Evolutionary conservation across 2,329 filamentous ascomycete species (phyloP), one percentile per base, ranked within the genome.

Genomic region (Diaporthe citri): DNA sequence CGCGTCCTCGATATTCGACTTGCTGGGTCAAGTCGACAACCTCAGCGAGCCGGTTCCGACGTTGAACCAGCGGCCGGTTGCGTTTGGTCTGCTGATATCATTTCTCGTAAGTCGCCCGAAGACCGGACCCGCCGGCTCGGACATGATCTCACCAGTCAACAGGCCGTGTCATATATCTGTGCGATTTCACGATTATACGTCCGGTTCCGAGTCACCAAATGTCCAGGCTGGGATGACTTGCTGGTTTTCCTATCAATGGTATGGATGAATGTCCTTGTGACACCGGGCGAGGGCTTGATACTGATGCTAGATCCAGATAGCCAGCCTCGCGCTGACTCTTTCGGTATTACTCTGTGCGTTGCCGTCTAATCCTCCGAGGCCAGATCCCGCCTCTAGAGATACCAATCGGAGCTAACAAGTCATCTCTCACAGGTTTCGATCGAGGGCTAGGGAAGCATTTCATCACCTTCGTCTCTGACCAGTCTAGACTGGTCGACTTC

Each of bases 11-110:
- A 62, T 77, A 31, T 43, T 74, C 25, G 76, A 76, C 22, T 51
- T 76, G 71, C 52, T 78, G 66, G 78, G 78, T 48, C 74, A 74
- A 70, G 62, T 75, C 76, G 77, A 79, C 73, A 78, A 79, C 67
- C 75, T 78, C 55, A 34, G 52, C 25, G 77, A 78, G 34, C 75
- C 77, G 36, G 46, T 55, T 20, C 77, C 77, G 15, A 17, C 52
- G 4, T 52, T 78, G 57, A 78, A 78, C 41, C 51, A 60, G 56
- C 69, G 72, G 48, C 15, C 75, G 20, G 71, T 74, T 8, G 77
- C 73, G 9, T 74, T 77, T 25, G 77, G 74, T 2, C 60, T 69
- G 13, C 48, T 69, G 5, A 55, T 69, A 69, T 55, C 64, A 22
- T 69, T 69, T 31, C 64, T 69, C 10, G 64, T 69, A 69, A 69